Conservation (phyloP, 2,329 filamentous ascomycete species). For the Aspergillus sp. region DNA sequence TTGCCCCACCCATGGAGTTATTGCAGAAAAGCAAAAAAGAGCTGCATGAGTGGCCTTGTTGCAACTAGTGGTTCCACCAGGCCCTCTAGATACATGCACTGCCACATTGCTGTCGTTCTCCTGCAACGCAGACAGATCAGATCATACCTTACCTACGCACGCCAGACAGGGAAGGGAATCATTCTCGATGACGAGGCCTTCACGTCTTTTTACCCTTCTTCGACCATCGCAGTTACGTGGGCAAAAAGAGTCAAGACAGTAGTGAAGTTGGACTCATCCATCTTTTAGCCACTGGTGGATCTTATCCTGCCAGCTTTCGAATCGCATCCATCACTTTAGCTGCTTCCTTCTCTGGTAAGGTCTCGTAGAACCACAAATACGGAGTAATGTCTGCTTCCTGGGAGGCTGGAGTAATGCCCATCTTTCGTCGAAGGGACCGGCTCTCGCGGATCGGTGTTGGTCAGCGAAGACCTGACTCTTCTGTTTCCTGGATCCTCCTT, state of each 20-base stretch:
- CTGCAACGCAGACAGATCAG: not conserved
- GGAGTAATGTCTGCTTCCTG: not conserved
- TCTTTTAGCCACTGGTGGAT: conserved; percentile 11
- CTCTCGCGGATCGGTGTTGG: not conserved
- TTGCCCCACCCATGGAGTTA: conserved; percentile 21
- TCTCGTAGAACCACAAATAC: not conserved
- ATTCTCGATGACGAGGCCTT: not conserved
- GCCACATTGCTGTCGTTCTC: conserved; percentile 29
- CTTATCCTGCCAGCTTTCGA: not conserved
- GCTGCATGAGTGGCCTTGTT: conserved; percentile 23
- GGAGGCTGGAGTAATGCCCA: not conserved
- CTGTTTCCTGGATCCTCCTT: not conserved
- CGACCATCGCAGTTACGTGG: not conserved
- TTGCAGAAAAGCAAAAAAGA: conserved; percentile 21
- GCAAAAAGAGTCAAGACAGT: not conserved
- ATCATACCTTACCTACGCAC: not conserved
- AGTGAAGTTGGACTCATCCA: conserved; percentile 2
- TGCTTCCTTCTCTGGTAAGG: conserved; percentile 10
- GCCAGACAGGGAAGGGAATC: not conserved
- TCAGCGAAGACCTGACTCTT: not conserved
- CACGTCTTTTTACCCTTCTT: not conserved
- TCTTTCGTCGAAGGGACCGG: conserved; percentile 1
- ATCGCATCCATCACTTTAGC: not conserved
- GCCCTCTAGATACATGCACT: conserved; percentile 32
- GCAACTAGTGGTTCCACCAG: conserved; percentile 27